Percentiles rank a stretch among this genome's conserved stretches.
These are phyloP conservation scores for Rubia balearica DNA, from an alignment of 305 asterid species.

Conservation along the genomic window DNA sequence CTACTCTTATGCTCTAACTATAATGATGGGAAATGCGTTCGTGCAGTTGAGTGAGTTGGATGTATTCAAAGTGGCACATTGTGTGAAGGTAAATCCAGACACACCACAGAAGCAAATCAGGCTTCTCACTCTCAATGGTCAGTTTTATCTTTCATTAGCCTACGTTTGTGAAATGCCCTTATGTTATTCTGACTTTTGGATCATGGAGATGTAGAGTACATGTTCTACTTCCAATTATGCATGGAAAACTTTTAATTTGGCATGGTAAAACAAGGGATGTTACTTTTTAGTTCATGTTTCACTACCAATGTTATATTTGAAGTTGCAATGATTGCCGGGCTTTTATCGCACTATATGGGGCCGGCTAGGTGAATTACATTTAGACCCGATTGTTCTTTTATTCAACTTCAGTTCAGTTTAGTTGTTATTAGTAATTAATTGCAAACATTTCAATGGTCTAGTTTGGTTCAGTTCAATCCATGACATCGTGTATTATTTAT, in stretches of 20 bases:
- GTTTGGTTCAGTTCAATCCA: background rate
- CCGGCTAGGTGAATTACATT: background rate
- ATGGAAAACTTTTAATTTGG: background rate
- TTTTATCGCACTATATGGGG: background rate
- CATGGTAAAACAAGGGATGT: background rate
- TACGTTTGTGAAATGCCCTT: background rate
- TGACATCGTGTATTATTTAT: background rate
- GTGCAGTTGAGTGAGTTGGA: conserved; percentile 61
- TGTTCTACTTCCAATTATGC: background rate
- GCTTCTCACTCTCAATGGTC: conserved; percentile 81
- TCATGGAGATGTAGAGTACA: background rate
- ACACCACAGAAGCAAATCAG: conserved; percentile 95
- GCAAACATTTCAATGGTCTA: background rate
- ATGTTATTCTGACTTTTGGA: background rate
- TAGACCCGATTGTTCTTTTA: background rate
- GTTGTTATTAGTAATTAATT: background rate
- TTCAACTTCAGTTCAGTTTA: background rate
- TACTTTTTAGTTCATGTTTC: background rate
- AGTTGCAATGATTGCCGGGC: background rate
- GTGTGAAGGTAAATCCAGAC: conserved; percentile 95
- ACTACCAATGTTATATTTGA: background rate
- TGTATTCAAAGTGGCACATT: conserved; percentile 60
- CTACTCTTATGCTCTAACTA: background rate
- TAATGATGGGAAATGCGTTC: background rate
- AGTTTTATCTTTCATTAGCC: conserved; percentile 16